Evolutionary conservation across 495 filamentous ascomycete genomes (phyloP).

Genomic region (Articulospora tetracladia): DNA sequence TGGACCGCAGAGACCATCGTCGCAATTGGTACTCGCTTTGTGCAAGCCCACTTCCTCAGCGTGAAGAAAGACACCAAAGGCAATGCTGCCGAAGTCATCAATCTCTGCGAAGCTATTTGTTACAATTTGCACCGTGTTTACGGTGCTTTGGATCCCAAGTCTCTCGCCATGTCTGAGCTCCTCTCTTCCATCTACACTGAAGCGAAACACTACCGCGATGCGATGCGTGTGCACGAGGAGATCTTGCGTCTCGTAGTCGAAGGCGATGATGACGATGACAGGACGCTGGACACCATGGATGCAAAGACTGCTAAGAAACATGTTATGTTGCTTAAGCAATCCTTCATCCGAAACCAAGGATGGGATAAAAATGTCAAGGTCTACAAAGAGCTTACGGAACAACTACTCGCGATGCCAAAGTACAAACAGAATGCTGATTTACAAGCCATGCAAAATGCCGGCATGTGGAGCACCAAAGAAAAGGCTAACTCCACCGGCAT

Average conservation of each 20-base stretch:
- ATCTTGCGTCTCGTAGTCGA: constrained; percentile 44
- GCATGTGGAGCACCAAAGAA: constrained; percentile 17
- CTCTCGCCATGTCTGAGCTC: constrained; percentile 52
- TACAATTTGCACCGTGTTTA: constrained; percentile 60
- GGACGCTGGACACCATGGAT: constrained; percentile 22
- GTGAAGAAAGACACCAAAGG: constrained; percentile 27
- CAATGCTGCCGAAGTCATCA: too few relatives aligned
- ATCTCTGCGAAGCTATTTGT: constrained; percentile 55
- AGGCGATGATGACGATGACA: constrained; percentile 37
- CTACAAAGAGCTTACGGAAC: constrained; percentile 15
- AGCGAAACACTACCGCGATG: constrained; percentile 44
- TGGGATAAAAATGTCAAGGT: constrained; percentile 27
- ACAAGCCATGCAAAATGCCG: background rate
- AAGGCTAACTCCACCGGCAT: background rate
- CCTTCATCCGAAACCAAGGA: constrained; percentile 31
- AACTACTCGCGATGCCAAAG: constrained; percentile 11
- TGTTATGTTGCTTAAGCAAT: constrained; percentile 44
- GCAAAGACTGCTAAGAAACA: constrained; percentile 41
- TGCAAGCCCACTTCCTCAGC: constrained; percentile 52
- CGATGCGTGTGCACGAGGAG: constrained; percentile 50
- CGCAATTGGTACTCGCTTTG: constrained; percentile 51
- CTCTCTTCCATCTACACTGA: constrained; percentile 51
- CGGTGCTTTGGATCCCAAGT: constrained; percentile 49
- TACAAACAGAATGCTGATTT: constrained; percentile 2
- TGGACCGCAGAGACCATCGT: constrained; percentile 53